A percentile compares a stretch with the other conserved stretches of the same genome.
phyloP scores from a whole-genome alignment of 2,329 filamentous ascomycete genomes.

The Colletotrichum caudatum region DNA sequence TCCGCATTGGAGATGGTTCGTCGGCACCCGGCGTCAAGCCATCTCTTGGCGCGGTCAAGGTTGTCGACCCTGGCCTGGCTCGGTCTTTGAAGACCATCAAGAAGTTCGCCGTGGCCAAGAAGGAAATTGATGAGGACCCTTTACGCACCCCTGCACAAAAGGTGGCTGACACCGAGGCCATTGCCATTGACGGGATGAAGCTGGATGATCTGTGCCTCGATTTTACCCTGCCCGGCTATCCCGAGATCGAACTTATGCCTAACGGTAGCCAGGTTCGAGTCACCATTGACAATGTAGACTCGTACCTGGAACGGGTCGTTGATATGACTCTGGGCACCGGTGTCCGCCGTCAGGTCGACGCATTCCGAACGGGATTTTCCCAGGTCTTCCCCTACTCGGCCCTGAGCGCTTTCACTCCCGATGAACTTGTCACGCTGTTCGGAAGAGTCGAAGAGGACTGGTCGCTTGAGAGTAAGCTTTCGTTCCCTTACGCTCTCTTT shows the following conservation, averaged over 20 bases:
- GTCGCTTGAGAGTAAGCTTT: slow-evolving; percentile 89
- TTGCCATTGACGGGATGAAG: slow-evolving; percentile 79
- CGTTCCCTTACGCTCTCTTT: not conserved
- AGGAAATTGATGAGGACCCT: slow-evolving; percentile 80
- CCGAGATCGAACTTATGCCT: slow-evolving; percentile 83
- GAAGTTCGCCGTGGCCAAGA: slow-evolving; percentile 86
- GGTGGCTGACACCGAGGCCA: slow-evolving; percentile 73
- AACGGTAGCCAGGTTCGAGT: slow-evolving; percentile 81
- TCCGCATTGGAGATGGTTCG: slow-evolving; percentile 85
- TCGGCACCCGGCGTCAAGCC: slow-evolving; percentile 74
- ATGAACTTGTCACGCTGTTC: slow-evolving; percentile 94
- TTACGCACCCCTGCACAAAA: slow-evolving; percentile 77
- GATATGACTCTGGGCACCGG: slow-evolving; percentile 92
- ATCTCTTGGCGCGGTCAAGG: slow-evolving; percentile 88
- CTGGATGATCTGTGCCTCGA: slow-evolving; percentile 93
- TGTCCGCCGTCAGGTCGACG: slow-evolving; percentile 88
- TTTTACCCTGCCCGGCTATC: slow-evolving; percentile 94
- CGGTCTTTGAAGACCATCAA: slow-evolving; percentile 88
- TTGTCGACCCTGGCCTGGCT: slow-evolving; percentile 87
- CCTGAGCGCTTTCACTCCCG: slow-evolving; percentile 91
- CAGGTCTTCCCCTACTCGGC: slow-evolving; percentile 97
- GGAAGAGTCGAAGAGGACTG: slow-evolving; percentile 95
- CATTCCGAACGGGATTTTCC: slow-evolving; percentile 91
- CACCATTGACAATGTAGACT: slow-evolving; percentile 90
- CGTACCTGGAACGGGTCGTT: slow-evolving; percentile 89